phyloP scores from a whole-genome alignment of 495 filamentous ascomycete species.

The Lichina pygmaea region DNA sequence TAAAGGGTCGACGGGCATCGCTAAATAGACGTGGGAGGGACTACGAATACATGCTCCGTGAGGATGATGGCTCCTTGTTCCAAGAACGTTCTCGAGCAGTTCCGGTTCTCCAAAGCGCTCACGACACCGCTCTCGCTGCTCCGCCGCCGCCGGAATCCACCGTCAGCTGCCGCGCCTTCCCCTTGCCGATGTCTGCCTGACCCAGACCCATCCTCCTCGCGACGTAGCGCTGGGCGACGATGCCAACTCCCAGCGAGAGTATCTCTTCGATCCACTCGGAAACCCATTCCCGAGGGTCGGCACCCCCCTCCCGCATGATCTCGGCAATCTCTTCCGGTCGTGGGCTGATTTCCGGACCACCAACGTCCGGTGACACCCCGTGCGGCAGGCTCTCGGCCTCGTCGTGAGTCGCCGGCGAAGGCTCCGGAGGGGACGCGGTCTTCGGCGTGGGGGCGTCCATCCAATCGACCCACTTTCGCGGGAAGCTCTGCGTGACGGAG shows the following conservation, averaged over 20 bases:
- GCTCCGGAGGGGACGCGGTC: conserved; percentile 11
- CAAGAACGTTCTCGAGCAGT: background rate
- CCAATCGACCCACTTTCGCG: conserved; percentile 72
- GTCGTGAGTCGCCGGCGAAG: conserved; percentile 5
- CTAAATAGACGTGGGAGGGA: no score
- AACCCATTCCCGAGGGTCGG: conserved; percentile 91
- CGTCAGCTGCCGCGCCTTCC: conserved; percentile 49
- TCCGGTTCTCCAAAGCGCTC: background rate
- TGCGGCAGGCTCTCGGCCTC: conserved; percentile 10
- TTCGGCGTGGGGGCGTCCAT: conserved; percentile 46
- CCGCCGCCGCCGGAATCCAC: conserved; percentile 55
- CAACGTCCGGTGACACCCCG: conserved; percentile 4
- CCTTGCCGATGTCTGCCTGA: conserved; percentile 53
- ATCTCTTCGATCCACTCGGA: conserved; percentile 91
- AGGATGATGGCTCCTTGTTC: no score
- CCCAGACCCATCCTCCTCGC: conserved; percentile 89
- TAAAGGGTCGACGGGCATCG: background rate
- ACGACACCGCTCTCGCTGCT: conserved; percentile 40
- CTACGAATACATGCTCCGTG: no score
- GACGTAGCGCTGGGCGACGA: conserved; percentile 91
- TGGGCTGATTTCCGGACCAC: conserved; percentile 11
- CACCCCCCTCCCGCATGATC: conserved; percentile 67
- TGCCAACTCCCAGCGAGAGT: conserved; percentile 48
- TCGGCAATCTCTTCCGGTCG: conserved; percentile 57
- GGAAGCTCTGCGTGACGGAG: conserved; percentile 61